A percentile compares a stretch with the other conserved stretches of the same genome.
Evolutionary conservation across 2,329 filamentous ascomycete species (phyloP).

Genomic region (Xylariaceae sp.): DNA sequence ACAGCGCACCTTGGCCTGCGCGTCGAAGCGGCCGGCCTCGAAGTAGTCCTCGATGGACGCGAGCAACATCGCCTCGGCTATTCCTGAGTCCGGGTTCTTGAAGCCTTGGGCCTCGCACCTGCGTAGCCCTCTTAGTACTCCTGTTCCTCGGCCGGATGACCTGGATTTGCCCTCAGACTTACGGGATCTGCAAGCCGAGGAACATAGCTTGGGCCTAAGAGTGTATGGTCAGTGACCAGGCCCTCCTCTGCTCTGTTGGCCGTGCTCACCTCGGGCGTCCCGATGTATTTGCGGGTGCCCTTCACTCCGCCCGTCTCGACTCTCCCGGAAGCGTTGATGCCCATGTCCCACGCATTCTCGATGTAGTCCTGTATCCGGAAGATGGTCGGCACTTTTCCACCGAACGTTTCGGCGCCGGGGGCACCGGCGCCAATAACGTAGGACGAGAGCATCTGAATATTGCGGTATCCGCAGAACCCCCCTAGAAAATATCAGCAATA

Average conservation of each 20-base stretch:
- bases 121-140: conserved; percentile 4
- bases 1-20: conserved; percentile 53
- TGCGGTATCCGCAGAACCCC: conserved; percentile 90
- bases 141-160: background rate
- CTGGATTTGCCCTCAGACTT: conserved; percentile 22
- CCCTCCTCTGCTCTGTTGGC: background rate
- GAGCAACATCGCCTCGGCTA: conserved; percentile 51
- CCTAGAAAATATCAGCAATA: conserved; percentile 35
- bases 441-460: conserved; percentile 85
- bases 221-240: background rate
- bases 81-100: conserved; percentile 37
- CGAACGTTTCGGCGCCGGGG: conserved; percentile 53
- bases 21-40: conserved; percentile 40
- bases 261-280: conserved; percentile 68
- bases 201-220: conserved; percentile 71
- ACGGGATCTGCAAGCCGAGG: conserved; percentile 59
- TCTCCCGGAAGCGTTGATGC: conserved; percentile 67
- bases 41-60: conserved; percentile 70
- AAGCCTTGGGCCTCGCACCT: conserved; percentile 59
- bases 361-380: conserved; percentile 80
- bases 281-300: conserved; percentile 91
- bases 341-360: conserved; percentile 79
- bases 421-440: conserved; percentile 58
- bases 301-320: conserved; percentile 79
- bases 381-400: conserved; percentile 60